Evolutionary conservation across 257 asterid genomes (phyloP).

Genomic region (Solanum ahanhuiri): DNA sequence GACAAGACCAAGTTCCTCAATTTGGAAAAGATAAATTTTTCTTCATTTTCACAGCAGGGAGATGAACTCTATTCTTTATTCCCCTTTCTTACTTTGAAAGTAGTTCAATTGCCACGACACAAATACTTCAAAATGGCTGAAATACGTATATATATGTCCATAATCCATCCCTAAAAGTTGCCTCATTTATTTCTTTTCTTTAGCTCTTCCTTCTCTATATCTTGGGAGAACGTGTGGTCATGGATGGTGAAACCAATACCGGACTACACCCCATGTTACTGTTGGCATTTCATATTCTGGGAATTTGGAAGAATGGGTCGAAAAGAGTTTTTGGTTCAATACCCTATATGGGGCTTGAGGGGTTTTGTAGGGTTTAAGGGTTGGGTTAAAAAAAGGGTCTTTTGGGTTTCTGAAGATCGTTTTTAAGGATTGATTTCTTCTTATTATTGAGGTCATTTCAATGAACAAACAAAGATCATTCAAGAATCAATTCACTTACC

Average conservation of each 20-base stretch:
- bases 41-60: not conserved
- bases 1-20: not conserved
- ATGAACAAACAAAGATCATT: not conserved
- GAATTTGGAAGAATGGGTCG: constrained; percentile 44
- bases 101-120: not conserved
- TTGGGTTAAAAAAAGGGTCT: not conserved
- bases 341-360: not conserved
- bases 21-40: not conserved
- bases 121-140: not conserved
- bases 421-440: not conserved
- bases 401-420: not conserved
- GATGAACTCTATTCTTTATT: not conserved
- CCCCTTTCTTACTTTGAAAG: not conserved
- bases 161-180: not conserved
- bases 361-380: not conserved
- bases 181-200: not conserved
- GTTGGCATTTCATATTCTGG: constrained; percentile 89
- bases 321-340: constrained; percentile 15
- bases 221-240: not conserved
- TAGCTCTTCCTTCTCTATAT: not conserved
- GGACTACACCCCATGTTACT: constrained; percentile 80
- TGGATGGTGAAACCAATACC: not conserved
- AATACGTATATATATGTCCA: too few species aligned
- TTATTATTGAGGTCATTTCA: not conserved
- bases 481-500: not conserved